Percentiles rank a stretch among this genome's conserved stretches.
These are phyloP conservation scores for Austropuccinia psidii DNA, from an alignment of 1,284 basidiomycete species.

Conservation along the genomic window DNA sequence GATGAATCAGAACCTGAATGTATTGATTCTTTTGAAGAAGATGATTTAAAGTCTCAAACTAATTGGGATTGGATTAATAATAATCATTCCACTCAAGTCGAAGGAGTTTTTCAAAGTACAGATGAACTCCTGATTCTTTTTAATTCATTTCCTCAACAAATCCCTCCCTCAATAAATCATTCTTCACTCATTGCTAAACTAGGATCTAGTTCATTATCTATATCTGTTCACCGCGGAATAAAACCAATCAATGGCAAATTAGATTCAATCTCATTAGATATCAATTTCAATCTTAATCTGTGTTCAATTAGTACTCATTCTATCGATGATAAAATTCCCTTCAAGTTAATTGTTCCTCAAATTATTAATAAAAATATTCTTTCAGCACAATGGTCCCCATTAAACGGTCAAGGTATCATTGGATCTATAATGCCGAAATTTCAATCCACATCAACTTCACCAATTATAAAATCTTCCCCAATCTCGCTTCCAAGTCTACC, in stretches of 20 bases:
- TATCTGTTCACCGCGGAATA: slow-evolving; percentile 21
- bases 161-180: background rate
- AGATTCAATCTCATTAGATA: background rate
- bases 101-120: slow-evolving; percentile 36
- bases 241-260: background rate
- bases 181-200: slow-evolving; percentile 13
- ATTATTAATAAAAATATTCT: slow-evolving; percentile 2
- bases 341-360: slow-evolving; percentile 24
- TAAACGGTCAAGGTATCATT: slow-evolving; percentile 25
- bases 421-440: slow-evolving; percentile 10
- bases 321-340: background rate
- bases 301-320: background rate
- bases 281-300: slow-evolving; percentile 20
- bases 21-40: slow-evolving; percentile 10
- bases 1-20: slow-evolving; percentile 37
- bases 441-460: background rate
- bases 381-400: slow-evolving; percentile 23
- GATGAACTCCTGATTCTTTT: slow-evolving; percentile 10
- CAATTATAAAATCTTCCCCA: background rate
- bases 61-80: slow-evolving; percentile 14
- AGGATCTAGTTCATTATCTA: background rate
- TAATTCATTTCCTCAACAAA: background rate
- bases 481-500: background rate
- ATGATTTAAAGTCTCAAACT: background rate
- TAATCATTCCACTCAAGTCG: slow-evolving; percentile 17